These are phyloP conservation scores for Diaporthe sp. DNA, from an alignment of 2,329 filamentous ascomycete genomes.

Conservation along the genomic window DNA sequence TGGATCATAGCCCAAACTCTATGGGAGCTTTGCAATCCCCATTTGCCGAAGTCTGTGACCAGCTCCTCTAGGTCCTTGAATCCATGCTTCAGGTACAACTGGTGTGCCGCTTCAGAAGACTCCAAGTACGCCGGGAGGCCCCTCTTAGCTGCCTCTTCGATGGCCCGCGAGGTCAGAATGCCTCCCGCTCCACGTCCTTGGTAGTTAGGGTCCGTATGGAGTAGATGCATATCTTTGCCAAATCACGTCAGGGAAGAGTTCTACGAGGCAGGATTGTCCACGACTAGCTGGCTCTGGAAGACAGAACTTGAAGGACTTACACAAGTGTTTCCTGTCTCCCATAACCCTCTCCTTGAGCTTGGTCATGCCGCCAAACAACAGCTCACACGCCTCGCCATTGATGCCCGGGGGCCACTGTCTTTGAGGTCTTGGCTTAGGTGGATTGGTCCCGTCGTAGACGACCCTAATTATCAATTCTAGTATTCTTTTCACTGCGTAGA, in stretches of 20 bases:
- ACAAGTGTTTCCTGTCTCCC: conserved; percentile 46
- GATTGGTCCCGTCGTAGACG: conserved; percentile 42
- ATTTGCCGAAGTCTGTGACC: conserved; percentile 49
- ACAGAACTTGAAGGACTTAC: conserved; percentile 44
- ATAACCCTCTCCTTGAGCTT: conserved; percentile 43
- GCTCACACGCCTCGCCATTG: conserved; percentile 51
- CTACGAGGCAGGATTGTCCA: too few species aligned
- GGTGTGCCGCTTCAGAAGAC: conserved; percentile 52
- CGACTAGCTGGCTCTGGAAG: background rate
- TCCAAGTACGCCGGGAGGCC: conserved; percentile 55
- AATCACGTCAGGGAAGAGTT: background rate
- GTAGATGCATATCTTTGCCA: conserved; percentile 52
- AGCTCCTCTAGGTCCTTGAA: conserved; percentile 54
- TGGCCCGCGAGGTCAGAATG: conserved; percentile 55
- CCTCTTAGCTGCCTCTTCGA: conserved; percentile 53
- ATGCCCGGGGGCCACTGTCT: conserved; percentile 46
- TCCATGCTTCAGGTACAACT: conserved; percentile 55
- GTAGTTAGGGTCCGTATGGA: conserved; percentile 58
- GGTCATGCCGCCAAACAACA: conserved; percentile 48
- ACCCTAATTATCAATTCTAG: background rate
- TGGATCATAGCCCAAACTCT: conserved; percentile 48
- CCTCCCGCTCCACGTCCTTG: conserved; percentile 57
- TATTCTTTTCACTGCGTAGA: too few species aligned
- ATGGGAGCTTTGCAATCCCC: conserved; percentile 48
- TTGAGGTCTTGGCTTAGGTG: conserved; percentile 39